Conservation (phyloP, 805 yeast species). For the Candida easanensis region DNA sequence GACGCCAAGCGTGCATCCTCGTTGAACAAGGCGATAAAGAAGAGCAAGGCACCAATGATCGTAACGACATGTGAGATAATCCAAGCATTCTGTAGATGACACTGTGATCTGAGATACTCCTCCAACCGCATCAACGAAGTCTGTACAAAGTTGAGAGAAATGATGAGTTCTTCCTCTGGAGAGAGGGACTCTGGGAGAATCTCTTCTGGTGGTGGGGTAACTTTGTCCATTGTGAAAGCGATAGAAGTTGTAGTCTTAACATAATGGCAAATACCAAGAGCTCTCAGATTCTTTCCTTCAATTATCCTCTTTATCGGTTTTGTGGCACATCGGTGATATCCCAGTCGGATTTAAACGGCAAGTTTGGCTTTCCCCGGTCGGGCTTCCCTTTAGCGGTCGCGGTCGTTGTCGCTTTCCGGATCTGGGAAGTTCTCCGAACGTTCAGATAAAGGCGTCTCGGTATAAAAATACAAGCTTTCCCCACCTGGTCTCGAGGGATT, state of each 20-base stretch:
- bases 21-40: conserved; percentile 5
- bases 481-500: too few relatives aligned
- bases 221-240: too few relatives aligned
- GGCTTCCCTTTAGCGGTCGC: not conserved
- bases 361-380: not conserved
- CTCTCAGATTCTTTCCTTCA: too few relatives aligned
- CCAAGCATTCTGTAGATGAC: conserved; percentile 26
- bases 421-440: not conserved
- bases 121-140: conserved; percentile 1
- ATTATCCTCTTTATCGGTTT: not conserved
- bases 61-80: conserved; percentile 23
- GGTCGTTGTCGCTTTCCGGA: not conserved
- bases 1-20: not conserved
- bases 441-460: too few relatives aligned
- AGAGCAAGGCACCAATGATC: conserved; percentile 17
- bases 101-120: conserved; percentile 12
- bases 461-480: not conserved
- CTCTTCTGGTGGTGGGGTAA: not conserved
- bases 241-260: too few relatives aligned
- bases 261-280: too few relatives aligned
- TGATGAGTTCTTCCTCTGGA: conserved; percentile 2
- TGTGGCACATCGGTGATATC: not conserved
- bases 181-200: not conserved
- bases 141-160: conserved; percentile 9
- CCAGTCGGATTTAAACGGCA: not conserved